Evolutionary conservation across 2,329 filamentous ascomycete genomes (phyloP).

Genomic region (Pseudogymnoascus destructans): DNA sequence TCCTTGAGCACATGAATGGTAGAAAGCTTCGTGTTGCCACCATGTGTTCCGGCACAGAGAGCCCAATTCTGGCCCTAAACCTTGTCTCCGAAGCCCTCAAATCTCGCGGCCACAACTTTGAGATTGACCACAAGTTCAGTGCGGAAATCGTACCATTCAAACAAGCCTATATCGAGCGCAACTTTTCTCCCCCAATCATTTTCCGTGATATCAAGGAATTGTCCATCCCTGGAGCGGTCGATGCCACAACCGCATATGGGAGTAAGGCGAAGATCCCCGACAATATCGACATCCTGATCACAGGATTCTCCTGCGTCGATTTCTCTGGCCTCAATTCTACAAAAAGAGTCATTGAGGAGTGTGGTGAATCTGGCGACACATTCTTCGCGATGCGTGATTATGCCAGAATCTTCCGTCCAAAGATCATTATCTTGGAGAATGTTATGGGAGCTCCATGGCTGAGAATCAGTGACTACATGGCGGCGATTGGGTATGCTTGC

Average conservation of each 20-base stretch:
- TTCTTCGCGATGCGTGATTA: conserved; percentile 50
- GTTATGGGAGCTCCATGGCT: conserved; percentile 48
- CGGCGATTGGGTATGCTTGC: conserved; percentile 40
- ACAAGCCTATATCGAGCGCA: conserved; percentile 50
- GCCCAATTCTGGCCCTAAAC: conserved; percentile 52
- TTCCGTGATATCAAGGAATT: conserved; percentile 49
- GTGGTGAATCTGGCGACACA: conserved; percentile 53
- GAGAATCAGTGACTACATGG: conserved; percentile 16
- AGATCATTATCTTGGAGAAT: conserved; percentile 60
- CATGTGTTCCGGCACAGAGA: conserved; percentile 68
- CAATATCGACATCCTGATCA: conserved; percentile 51
- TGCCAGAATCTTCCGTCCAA: conserved; percentile 40
- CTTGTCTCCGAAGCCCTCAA: conserved; percentile 34
- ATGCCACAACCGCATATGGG: conserved; percentile 55
- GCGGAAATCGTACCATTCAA: conserved; percentile 52
- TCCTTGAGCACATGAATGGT: conserved; percentile 26
- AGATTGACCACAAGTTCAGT: conserved; percentile 44
- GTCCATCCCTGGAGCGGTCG: conserved; percentile 13
- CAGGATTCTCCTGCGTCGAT: conserved; percentile 65
- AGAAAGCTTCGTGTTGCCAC: conserved; percentile 46
- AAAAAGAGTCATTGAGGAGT: conserved; percentile 36
- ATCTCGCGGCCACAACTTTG: conserved; percentile 26
- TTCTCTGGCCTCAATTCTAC: conserved; percentile 53
- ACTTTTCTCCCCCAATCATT: conserved; percentile 38
- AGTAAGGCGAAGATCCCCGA: conserved; percentile 41